Base-by-base conservation (phyloP, 805 yeast species). In the Kazachstania kunashirensis region DNA sequence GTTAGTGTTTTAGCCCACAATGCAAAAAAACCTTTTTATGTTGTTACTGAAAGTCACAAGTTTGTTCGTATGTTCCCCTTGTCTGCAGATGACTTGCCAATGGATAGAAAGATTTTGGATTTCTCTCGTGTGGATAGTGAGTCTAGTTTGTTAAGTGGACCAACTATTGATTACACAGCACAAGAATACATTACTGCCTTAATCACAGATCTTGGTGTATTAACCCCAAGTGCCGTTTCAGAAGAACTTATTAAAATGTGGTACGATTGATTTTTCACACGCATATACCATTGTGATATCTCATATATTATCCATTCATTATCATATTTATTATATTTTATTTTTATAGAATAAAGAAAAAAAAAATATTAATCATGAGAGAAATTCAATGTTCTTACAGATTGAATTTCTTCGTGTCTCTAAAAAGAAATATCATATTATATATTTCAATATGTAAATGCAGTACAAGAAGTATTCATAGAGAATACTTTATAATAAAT, bases 221-320 rank as follows among this genome's bases (percentile, higher is more conserved):
- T 92, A 47, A 92, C 99, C 6, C 96, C 98, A 10, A 81, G 95
- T 42, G 97, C 97, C 0, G 98, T 92, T 15, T 81, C 95, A n/a
- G 98, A 92, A 59, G 99, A 92, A 63, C 71, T 92, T 60, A 92
- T 92, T 57, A 92, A 92, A 63, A 85, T 92, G 77, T 92, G 96
- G 96, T 88, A 86, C 53, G 96, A 88, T 60, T 88, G 58, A 58
- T 10, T 24, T n/a, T n/a, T n/a, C n/a, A n/a, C n/a, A n/a, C 24
- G 24, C 24, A 23, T 23, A 23, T 23, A 23, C 11, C 24, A 23
- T 23, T 23, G 24, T n/a, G n/a, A n/a, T n/a, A n/a, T n/a, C n/a
- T n/a, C n/a, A n/a, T n/a, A n/a, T n/a, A n/a, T n/a, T n/a, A n/a
- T n/a, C n/a, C n/a, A n/a, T n/a, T n/a, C n/a, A n/a, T n/a, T n/a